Base-by-base conservation (phyloP, 108 stramenopile species). In the Pseudonitzschia delicatissima region DNA sequence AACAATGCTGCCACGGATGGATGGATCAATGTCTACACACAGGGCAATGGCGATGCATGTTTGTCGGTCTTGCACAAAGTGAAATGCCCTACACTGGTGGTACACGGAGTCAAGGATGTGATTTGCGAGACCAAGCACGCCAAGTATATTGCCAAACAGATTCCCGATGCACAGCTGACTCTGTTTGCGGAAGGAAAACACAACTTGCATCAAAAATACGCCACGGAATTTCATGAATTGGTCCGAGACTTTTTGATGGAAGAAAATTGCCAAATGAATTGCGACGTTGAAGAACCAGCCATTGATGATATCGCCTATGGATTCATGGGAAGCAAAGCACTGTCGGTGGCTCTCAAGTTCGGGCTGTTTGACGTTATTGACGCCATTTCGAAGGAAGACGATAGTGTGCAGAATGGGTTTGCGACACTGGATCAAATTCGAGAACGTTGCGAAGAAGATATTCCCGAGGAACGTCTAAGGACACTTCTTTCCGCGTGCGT, bases 261-360 rank as follows among this genome's bases (percentile, higher is more conserved):
- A 23, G 37, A 18, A 50, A 32, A 33, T 13, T 13, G 31, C 21
- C 8, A 26, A 9, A 48, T 48, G 28, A 27, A 31, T 11, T 18
- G 26, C 50, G 23, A 51, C 21, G 57, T 29, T 17, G 45, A 45
- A 31, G 58, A 59, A 20, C 68, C 58, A 15, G 60, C 40, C 23
- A 51, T 70, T 27, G 69, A 70, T 52, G 61, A 61, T 5, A 70
- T 70, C 52, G 69, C 61, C 17, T 70, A 70, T 31, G 60, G 60
- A 1, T 70, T 70, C 37, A 70, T 70, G 69, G 69, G 69, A 50
- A 70, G 69, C 49, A 47, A 70, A 53, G 69, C 69, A 2, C 35
- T 70, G 13, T 70, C 49, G 33, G 27, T 60, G 23, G 69, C 60
- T 0, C 35, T 70, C n/a, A 45, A 49, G 48, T 6, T 60, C 0